These are phyloP conservation scores for Kodamaea neixiangensis DNA, from an alignment of 805 yeast genomes.

Conservation along the genomic window DNA sequence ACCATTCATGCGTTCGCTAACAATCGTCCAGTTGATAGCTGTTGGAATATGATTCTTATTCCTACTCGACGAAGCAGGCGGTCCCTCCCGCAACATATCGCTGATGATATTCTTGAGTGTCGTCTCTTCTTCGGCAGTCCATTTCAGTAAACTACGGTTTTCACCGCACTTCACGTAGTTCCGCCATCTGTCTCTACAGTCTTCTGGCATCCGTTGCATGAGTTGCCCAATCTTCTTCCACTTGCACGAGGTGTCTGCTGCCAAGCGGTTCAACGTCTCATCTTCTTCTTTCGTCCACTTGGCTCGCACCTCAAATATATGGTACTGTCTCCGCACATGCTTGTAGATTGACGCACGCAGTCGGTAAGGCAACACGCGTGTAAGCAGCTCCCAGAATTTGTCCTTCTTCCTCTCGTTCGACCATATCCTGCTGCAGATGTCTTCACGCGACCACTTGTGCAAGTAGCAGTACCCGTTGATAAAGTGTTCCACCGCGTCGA, in stretches of 20 bases:
- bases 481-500: constrained; percentile 68
- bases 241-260: constrained; percentile 70
- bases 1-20: constrained; percentile 88
- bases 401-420: constrained; percentile 81
- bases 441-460: constrained; percentile 61
- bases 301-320: constrained; percentile 83
- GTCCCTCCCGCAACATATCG: constrained; percentile 37
- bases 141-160: constrained; percentile 71
- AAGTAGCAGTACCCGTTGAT: constrained; percentile 67
- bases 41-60: constrained; percentile 20
- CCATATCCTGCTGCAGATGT: constrained; percentile 87
- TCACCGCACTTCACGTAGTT: constrained; percentile 92
- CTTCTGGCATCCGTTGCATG: constrained; percentile 95
- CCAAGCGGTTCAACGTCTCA: constrained; percentile 59
- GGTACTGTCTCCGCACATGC: constrained; percentile 88
- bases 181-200: constrained; percentile 95
- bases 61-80: background rate
- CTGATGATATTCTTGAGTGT: constrained; percentile 56
- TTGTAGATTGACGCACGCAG: constrained; percentile 89
- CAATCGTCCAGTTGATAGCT: constrained; percentile 85
- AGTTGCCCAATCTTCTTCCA: constrained; percentile 84
- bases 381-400: constrained; percentile 83
- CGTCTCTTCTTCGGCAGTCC: constrained; percentile 76
- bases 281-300: constrained; percentile 90
- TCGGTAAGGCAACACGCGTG: constrained; percentile 78